Evolutionary conservation across 495 filamentous ascomycete genomes (phyloP).

Genomic region (Penicilliopsis zonata): DNA sequence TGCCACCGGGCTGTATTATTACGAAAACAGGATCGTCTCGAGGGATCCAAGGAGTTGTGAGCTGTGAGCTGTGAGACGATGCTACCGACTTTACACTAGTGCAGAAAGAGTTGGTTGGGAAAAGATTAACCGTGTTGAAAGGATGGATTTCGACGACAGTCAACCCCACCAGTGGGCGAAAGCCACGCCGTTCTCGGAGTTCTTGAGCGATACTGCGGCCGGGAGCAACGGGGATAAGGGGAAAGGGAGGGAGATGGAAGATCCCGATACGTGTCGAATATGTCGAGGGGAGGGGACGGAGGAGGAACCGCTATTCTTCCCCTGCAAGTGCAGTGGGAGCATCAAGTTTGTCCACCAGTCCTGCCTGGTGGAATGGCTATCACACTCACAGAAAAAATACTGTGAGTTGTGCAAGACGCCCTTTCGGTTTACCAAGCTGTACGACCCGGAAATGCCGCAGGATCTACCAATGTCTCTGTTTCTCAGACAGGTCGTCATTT

Average conservation of each 20-base stretch:
- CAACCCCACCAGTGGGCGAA: constrained; percentile 8
- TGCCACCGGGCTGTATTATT: too few relatives aligned
- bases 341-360: constrained; percentile 98
- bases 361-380: constrained; percentile 95
- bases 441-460: constrained; percentile 83
- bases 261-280: constrained; percentile 81
- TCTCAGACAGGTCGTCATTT: constrained; percentile 57
- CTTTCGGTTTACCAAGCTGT: constrained; percentile 96
- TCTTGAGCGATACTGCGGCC: constrained; percentile 57
- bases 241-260: constrained; percentile 30
- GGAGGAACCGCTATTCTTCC: constrained; percentile 90
- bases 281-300: constrained; percentile 77
- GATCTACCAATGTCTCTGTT: constrained; percentile 71
- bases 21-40: too few relatives aligned
- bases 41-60: too few relatives aligned
- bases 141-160: constrained; percentile 16
- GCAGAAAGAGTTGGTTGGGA: neutral
- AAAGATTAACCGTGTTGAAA: constrained; percentile 4
- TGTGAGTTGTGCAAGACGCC: constrained; percentile 98
- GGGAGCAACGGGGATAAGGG: constrained; percentile 21
- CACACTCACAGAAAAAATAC: constrained; percentile 96
- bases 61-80: neutral
- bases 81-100: neutral
- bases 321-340: constrained; percentile 96
- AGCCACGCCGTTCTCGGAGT: constrained; percentile 31